These are phyloP conservation scores for Aspergillus bombycis DNA, from an alignment of 2,329 filamentous ascomycete genomes.

Conservation along the genomic window DNA sequence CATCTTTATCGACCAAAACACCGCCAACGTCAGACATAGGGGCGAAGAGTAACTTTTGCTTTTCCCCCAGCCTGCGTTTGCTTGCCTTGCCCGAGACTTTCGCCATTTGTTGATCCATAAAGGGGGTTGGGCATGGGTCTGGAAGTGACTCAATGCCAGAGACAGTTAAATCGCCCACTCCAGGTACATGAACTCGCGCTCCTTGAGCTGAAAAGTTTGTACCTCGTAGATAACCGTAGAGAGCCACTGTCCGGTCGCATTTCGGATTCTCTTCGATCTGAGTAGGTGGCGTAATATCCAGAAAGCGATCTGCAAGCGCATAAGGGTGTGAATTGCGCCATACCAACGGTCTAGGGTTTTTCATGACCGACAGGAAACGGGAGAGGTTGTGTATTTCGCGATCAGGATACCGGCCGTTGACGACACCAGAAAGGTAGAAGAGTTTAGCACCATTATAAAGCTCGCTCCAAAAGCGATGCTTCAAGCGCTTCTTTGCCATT, in stretches of 20 bases:
- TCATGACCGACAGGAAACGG: constrained; percentile 97
- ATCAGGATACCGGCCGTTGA: constrained; percentile 96
- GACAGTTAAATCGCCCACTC: constrained; percentile 85
- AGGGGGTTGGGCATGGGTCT: constrained; percentile 93
- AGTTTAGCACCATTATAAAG: constrained; percentile 95
- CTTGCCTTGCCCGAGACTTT: constrained; percentile 83
- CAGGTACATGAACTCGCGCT: constrained; percentile 88
- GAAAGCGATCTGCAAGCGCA: constrained; percentile 87
- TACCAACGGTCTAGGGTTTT: constrained; percentile 92
- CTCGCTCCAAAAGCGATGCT: constrained; percentile 95
- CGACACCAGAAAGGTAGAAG: constrained; percentile 94
- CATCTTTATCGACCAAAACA: constrained; percentile 93
- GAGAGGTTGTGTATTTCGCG: constrained; percentile 95
- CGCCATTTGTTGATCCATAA: constrained; percentile 82
- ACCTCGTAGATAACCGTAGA: constrained; percentile 92
- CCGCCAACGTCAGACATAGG: constrained; percentile 98
- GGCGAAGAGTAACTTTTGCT: constrained; percentile 93
- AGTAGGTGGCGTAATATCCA: constrained; percentile 92
- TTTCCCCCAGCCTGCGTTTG: constrained; percentile 83
- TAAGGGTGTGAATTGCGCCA: constrained; percentile 98
- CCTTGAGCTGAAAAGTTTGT: constrained; percentile 89
- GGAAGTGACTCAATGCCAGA: constrained; percentile 83
- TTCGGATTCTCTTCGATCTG: constrained; percentile 85
- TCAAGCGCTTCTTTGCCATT: constrained; percentile 92
- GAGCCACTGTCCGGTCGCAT: constrained; percentile 85